phyloP scores from a whole-genome alignment of 164 flowering plant species.

The Akebia trifoliata region DNA sequence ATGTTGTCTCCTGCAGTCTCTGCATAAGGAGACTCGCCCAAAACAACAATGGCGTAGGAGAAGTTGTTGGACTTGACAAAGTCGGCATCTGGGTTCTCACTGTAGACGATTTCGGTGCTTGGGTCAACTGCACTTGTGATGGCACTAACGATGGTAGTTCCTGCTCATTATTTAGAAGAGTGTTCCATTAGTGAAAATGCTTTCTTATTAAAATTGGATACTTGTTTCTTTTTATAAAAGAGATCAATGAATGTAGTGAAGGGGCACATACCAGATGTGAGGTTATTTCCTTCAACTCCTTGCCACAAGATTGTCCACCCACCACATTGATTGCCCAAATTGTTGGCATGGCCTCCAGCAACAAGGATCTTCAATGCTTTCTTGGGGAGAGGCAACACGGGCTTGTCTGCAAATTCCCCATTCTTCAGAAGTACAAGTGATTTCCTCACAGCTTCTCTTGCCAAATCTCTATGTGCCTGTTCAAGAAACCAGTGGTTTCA shows the following conservation, averaged over 20 bases:
- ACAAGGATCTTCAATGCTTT: slow-evolving; percentile 22
- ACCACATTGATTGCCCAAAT: slow-evolving; percentile 25
- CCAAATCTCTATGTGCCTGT: slow-evolving; percentile 26
- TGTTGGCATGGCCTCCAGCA: slow-evolving; percentile 24
- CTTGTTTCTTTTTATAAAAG: too few species aligned
- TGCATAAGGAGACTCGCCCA: slow-evolving; percentile 44
- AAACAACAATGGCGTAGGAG: slow-evolving; percentile 41
- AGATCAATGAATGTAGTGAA: too few species aligned
- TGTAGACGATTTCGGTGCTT: slow-evolving; percentile 29
- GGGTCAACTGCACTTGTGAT: slow-evolving; percentile 33
- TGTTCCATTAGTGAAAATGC: too few species aligned
- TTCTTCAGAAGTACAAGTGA: slow-evolving; percentile 26
- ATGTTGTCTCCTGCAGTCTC: slow-evolving; percentile 34
- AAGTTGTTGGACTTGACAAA: slow-evolving; percentile 31
- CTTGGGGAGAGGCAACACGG: slow-evolving; percentile 25
- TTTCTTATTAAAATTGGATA: too few species aligned
- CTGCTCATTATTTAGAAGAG: slow-evolving; percentile 28
- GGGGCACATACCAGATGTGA: slow-evolving; percentile 17
- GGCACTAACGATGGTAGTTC: slow-evolving; percentile 41
- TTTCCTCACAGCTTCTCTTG: slow-evolving; percentile 28
- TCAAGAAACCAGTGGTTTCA: not conserved
- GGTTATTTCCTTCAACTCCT: slow-evolving; percentile 19
- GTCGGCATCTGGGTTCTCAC: slow-evolving; percentile 31
- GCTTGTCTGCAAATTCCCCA: slow-evolving; percentile 14
- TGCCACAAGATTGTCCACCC: slow-evolving; percentile 29